A percentile compares a stretch with the other conserved stretches of the same genome.
These are phyloP conservation scores for Amanita fuliginea DNA, from an alignment of 768 basidiomycete species.

Conservation along the genomic window DNA sequence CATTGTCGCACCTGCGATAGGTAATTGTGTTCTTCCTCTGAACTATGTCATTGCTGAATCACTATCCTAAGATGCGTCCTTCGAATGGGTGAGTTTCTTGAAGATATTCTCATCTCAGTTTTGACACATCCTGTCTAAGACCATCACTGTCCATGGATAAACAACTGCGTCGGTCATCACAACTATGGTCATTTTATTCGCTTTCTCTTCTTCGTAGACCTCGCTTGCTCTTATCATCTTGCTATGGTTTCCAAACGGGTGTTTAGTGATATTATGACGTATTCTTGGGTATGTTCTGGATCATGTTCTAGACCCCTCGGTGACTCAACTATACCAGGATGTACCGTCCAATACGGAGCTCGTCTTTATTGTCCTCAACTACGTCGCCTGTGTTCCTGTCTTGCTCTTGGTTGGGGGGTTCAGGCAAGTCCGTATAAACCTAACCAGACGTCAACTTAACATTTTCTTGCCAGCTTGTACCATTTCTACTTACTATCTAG, in stretches of 20 bases:
- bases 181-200: slow-evolving; percentile 87
- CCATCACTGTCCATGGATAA: slow-evolving; percentile 89
- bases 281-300: slow-evolving; percentile 40
- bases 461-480: slow-evolving; percentile 50
- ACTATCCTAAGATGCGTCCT: slow-evolving; percentile 54
- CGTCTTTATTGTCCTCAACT: slow-evolving; percentile 82
- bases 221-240: slow-evolving; percentile 83
- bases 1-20: slow-evolving; percentile 85
- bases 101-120: slow-evolving; percentile 4
- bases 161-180: slow-evolving; percentile 89
- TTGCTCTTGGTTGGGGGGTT: slow-evolving; percentile 82
- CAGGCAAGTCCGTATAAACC: slow-evolving; percentile 39
- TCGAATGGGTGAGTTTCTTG: slow-evolving; percentile 62
- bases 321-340: slow-evolving; percentile 30
- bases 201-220: slow-evolving; percentile 86
- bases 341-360: slow-evolving; percentile 61
- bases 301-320: neutral
- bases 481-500: slow-evolving; percentile 68
- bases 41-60: slow-evolving; percentile 5
- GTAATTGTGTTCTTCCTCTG: slow-evolving; percentile 26
- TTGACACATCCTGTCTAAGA: slow-evolving; percentile 29
- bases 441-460: neutral
- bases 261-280: slow-evolving; percentile 26
- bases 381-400: slow-evolving; percentile 76
- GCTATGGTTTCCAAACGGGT: slow-evolving; percentile 70